A percentile compares a stretch with the other conserved stretches of the same genome.
These are phyloP conservation scores for Hypoxylon crocopeplum DNA, from an alignment of 495 filamentous ascomycete species.

Conservation along the genomic window DNA sequence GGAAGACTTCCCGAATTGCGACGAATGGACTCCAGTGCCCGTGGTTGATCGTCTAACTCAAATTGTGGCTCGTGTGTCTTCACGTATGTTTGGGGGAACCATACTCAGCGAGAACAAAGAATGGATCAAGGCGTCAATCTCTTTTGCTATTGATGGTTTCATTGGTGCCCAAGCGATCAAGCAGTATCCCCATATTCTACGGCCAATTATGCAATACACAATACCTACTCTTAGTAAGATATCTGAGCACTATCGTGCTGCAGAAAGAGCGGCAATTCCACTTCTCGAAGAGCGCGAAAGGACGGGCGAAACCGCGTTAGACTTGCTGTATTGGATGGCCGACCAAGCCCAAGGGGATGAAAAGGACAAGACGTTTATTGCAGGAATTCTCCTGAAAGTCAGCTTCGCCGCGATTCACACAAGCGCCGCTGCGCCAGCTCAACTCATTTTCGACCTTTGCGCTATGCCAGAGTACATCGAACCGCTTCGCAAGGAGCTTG, in stretches of 20 bases:
- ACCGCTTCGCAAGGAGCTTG: too few species aligned
- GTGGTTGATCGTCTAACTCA: neutral
- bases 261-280: slow-evolving; percentile 1
- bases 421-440: too few species aligned
- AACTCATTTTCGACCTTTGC: too few species aligned
- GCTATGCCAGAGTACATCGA: too few species aligned
- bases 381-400: slow-evolving; percentile 22
- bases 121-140: slow-evolving; percentile 12
- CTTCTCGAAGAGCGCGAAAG: neutral
- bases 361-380: slow-evolving; percentile 16
- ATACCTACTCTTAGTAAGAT: slow-evolving; percentile 5
- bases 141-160: slow-evolving; percentile 3
- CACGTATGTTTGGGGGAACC: slow-evolving; percentile 11
- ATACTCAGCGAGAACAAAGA: neutral
- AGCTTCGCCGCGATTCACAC: slow-evolving; percentile 43
- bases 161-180: slow-evolving; percentile 10
- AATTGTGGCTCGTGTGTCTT: slow-evolving; percentile 11
- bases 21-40: slow-evolving; percentile 2
- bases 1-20: slow-evolving; percentile 4
- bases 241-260: neutral
- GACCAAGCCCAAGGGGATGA: neutral
- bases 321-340: slow-evolving; percentile 17
- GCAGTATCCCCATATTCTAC: neutral
- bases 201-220: neutral
- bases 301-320: neutral